A percentile compares a stretch with the other conserved stretches of the same genome.
phyloP scores from a whole-genome alignment of 176 grass and related monocot species.

The Aegilops speltoides region DNA sequence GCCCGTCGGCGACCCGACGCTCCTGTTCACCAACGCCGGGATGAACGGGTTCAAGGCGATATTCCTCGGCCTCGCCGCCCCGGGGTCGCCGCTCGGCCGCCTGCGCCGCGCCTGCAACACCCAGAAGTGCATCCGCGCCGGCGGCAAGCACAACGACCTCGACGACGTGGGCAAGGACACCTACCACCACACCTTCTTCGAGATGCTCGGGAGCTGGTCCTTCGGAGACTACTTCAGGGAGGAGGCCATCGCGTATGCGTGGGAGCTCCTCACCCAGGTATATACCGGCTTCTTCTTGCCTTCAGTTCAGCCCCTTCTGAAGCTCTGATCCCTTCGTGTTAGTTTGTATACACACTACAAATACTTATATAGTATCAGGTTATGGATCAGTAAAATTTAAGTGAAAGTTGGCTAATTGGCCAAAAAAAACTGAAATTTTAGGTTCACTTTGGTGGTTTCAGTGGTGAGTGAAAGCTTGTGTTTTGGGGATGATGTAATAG shows the following conservation, averaged over 20 bases:
- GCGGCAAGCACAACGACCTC: constrained; percentile 94
- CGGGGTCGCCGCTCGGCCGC: constrained; percentile 48
- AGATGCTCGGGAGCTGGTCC: constrained; percentile 8
- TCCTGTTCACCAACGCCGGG: constrained; percentile 85
- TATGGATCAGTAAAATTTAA: neutral
- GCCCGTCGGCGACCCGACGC: constrained; percentile 71
- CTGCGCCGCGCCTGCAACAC: constrained; percentile 70
- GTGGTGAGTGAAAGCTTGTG: constrained; percentile 23
- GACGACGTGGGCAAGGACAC: constrained; percentile 97
- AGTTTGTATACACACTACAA: too few relatives aligned
- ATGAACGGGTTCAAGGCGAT: constrained; percentile 94
- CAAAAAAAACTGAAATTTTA: neutral
- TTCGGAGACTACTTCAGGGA: neutral
- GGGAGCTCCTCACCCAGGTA: constrained; percentile 74
- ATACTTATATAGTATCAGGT: neutral
- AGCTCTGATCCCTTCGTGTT: neutral
- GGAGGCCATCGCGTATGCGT: constrained; percentile 36
- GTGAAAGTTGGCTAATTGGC: neutral
- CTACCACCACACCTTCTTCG: constrained; percentile 96
- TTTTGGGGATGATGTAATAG: neutral
- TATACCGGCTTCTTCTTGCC: neutral
- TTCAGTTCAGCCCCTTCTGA: too few relatives aligned
- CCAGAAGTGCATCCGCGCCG: constrained; percentile 94
- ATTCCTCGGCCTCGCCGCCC: constrained; percentile 63
- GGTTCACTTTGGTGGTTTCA: neutral